Conservation (phyloP, 139 green algal genomes). For the Chlorella vulgaris region DNA sequence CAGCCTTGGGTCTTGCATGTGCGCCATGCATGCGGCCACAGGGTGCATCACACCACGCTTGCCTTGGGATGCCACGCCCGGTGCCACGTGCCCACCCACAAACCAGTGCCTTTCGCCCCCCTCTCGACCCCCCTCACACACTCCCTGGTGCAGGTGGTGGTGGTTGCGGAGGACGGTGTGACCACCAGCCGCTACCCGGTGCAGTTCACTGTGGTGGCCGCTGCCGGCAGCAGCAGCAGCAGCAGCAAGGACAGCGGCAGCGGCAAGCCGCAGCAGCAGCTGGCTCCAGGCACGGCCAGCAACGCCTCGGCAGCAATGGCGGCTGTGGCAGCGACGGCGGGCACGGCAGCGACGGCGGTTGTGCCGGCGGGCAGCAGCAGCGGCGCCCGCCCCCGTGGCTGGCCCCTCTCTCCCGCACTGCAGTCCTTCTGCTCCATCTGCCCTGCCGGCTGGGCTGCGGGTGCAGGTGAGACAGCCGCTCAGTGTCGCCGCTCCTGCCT, state of each 20-base stretch:
- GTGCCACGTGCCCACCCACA: no score
- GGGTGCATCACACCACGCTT: no score
- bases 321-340: no score
- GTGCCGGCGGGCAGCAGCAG: background rate
- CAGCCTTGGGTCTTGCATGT: background rate
- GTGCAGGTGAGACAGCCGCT: background rate
- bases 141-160: conserved; percentile 54
- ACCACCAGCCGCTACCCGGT: conserved; percentile 54
- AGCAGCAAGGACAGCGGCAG: background rate
- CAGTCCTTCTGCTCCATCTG: conserved; percentile 47
- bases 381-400: conserved; percentile 23
- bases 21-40: no score
- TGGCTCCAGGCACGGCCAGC: background rate
- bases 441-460: conserved; percentile 51
- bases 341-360: no score
- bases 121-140: no score
- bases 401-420: conserved; percentile 42
- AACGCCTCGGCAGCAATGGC: background rate
- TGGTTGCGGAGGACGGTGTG: conserved; percentile 62
- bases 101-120: no score
- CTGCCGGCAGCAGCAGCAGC: background rate
- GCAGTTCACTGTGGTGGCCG: background rate
- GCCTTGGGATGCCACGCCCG: no score
- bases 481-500: background rate
- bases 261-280: background rate